Base-by-base conservation (phyloP, 306 rosid genomes). In the Castanea mollissima region DNA sequence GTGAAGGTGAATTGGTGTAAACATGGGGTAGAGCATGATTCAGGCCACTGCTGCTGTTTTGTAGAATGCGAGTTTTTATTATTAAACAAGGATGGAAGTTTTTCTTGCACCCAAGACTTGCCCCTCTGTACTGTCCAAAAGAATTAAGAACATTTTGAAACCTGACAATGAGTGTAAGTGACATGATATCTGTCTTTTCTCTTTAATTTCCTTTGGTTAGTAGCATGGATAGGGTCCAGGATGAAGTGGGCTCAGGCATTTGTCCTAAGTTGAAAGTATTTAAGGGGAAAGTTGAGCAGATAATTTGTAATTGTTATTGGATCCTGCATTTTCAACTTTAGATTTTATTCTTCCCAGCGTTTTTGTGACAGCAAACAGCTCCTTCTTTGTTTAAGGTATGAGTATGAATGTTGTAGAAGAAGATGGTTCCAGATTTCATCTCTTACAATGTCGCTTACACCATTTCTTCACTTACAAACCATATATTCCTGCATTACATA, bases 81-180 rank as follows among this genome's bases (percentile, higher is more conserved):
- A 41, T 32, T 51, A 46, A 68, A 75, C 73, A 83, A 86, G 71
- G 69, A 90, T 88, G 94, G 77, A 85, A 15, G 44, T 73, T 82
- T 76, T 80, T 69, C 74, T 92, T 58, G 84, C 86, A 31, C 85
- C 90, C 54, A 87, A 86, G 73, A 70, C 82, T 58, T 86, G 85
- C 79, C 86, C 85, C 67, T 83, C 69, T 68, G 34, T 80, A 55
- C 78, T 74, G 77, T 87, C 84, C 59, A 79, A 73, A 54, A 67
- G 84, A 18, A 64, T 56, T 59, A 65, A 79, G 73, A 79, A 72
- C 34, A 69, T 69, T 21, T 73, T 70, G 56, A 84, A 31, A 74
- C 72, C 85, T 59, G 80, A 67, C 73, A 78, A 74, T 20, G 83
- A 77, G 34, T 76, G 98, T 92, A 79, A 82, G 92, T 75, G 31